Conservation (phyloP, 176 grass and related monocot genomes). For the Urochloa ruziziensis region DNA sequence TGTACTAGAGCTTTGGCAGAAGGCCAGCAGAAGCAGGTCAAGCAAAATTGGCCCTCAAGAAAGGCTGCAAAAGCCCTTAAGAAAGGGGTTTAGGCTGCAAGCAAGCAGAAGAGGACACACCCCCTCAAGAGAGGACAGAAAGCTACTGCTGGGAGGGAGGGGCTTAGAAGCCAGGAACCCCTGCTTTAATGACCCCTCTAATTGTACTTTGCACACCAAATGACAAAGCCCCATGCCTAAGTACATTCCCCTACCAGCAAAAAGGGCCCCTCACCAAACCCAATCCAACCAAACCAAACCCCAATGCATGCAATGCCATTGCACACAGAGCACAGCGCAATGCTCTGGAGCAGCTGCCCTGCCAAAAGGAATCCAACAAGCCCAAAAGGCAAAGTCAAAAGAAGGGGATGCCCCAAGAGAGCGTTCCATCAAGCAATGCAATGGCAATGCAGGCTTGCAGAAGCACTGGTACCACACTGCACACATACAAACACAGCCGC, state of each 20-base stretch:
- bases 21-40: slow-evolving; percentile 26
- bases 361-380: slow-evolving; percentile 64
- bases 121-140: slow-evolving; percentile 41
- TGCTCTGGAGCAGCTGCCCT: slow-evolving; percentile 9
- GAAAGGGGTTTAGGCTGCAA: slow-evolving; percentile 35
- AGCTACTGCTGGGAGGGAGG: slow-evolving; percentile 7
- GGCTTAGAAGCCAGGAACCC: slow-evolving; percentile 31
- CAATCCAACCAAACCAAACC: slow-evolving; percentile 13
- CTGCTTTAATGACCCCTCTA: slow-evolving; percentile 47
- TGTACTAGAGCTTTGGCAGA: slow-evolving; percentile 31
- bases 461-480: neutral
- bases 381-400: slow-evolving; percentile 56
- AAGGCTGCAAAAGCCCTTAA: slow-evolving; percentile 41
- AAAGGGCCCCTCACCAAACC: slow-evolving; percentile 15
- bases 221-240: slow-evolving; percentile 50
- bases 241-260: slow-evolving; percentile 24
- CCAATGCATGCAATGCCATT: slow-evolving; percentile 33
- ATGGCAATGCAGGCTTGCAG: neutral
- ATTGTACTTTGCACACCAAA: slow-evolving; percentile 52
- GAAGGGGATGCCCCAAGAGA: slow-evolving; percentile 28
- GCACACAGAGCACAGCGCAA: slow-evolving; percentile 19
- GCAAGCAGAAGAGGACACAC: slow-evolving; percentile 24
- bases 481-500: slow-evolving; percentile 8
- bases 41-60: slow-evolving; percentile 39
- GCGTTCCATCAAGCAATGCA: slow-evolving; percentile 33